Percentiles rank a stretch among this genome's conserved stretches.
Conservation (phyloP, 2,329 filamentous ascomycete genomes). For the Apiospora hydei region DNA sequence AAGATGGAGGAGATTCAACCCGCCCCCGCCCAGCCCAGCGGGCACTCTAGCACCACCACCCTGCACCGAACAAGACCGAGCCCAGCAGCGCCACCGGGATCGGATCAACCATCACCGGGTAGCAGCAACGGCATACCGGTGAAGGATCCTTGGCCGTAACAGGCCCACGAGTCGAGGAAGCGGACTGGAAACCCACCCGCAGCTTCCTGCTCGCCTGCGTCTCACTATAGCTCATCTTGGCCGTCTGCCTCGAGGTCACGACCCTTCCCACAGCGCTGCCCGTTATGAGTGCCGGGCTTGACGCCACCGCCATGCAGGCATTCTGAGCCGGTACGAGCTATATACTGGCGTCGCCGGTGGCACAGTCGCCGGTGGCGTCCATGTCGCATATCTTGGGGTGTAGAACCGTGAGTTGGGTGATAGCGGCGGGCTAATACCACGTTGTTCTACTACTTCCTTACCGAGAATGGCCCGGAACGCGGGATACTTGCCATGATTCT, state of each 20-base stretch:
- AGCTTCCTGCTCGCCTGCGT: slow-evolving; percentile 56
- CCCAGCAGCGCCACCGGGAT: neutral
- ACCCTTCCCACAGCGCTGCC: slow-evolving; percentile 68
- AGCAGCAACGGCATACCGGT: neutral
- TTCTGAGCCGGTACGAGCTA: slow-evolving; percentile 80
- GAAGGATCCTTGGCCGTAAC: neutral
- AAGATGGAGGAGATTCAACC: neutral
- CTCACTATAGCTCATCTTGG: slow-evolving; percentile 61
- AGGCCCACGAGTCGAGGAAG: neutral
- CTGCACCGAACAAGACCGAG: neutral
- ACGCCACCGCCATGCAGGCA: slow-evolving; percentile 64
- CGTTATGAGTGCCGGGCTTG: slow-evolving; percentile 57
- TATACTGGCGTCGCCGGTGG: slow-evolving; percentile 68
- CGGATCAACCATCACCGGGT: neutral
- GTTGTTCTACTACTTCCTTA: no score
- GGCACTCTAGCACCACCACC: neutral
- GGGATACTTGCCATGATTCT: no score
- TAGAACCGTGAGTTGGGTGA: no score
- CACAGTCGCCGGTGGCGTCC: slow-evolving; percentile 53
- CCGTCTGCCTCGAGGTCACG: slow-evolving; percentile 71
- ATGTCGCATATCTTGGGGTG: slow-evolving; percentile 33
- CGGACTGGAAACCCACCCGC: slow-evolving; percentile 38
- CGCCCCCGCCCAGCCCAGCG: neutral
- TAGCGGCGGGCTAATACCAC: no score
- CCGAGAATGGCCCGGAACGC: no score